Evolutionary conservation across 352 stramenopile species (phyloP).

Genomic region (Globisporangium cylindrosporum): DNA sequence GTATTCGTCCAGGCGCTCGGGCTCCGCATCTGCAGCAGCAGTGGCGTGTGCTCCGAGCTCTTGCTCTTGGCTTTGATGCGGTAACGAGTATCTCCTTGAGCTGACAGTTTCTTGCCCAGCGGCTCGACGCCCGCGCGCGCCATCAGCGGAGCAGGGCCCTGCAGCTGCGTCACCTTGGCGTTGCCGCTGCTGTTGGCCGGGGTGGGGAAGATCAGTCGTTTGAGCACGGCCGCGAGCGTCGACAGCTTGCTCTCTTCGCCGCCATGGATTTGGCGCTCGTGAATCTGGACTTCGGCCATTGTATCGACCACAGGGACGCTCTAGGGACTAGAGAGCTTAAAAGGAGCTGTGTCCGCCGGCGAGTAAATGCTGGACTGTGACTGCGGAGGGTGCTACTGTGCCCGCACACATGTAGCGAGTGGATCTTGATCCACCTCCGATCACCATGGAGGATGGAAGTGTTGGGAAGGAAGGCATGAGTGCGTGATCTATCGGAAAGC

Average conservation of each 20-base stretch:
- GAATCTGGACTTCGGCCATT: neutral
- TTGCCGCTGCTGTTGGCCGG: neutral
- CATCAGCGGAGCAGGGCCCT: neutral
- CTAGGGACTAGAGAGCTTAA: neutral
- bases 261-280: neutral
- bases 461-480: neutral
- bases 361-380: constrained; percentile 8
- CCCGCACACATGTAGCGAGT: too few relatives aligned
- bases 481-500: neutral
- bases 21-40: neutral
- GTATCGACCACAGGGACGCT: neutral
- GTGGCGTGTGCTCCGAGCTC: constrained; percentile 12
- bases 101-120: neutral
- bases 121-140: constrained; percentile 2
- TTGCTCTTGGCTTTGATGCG: neutral
- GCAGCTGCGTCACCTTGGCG: constrained; percentile 7
- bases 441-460: neutral
- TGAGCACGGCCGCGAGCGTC: constrained; percentile 2
- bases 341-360: neutral
- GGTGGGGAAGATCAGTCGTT: neutral
- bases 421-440: too few relatives aligned
- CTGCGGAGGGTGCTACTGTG: neutral
- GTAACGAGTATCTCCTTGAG: neutral
- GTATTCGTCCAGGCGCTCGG: neutral
- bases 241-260: constrained; percentile 5